These are phyloP conservation scores for Microbotryum saponariae DNA, from an alignment of 1,284 basidiomycete genomes.

Conservation along the genomic window DNA sequence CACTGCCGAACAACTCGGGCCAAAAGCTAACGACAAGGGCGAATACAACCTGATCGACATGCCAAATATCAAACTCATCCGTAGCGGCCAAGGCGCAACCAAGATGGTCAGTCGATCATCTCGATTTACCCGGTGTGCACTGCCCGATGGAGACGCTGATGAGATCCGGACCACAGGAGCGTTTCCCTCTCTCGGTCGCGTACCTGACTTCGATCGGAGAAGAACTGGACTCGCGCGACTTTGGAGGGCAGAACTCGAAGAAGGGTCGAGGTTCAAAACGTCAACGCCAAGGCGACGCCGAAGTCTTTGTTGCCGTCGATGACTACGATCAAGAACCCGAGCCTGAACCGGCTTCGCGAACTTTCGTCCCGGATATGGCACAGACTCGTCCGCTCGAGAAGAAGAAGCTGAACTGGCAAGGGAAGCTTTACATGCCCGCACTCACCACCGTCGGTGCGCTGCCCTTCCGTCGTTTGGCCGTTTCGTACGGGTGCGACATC, in stretches of 20 bases:
- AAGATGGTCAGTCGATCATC: conserved; percentile 49
- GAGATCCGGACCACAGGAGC: conserved; percentile 11
- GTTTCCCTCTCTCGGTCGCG: conserved; percentile 23
- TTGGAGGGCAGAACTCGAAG: neutral
- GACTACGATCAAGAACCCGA: conserved; percentile 1
- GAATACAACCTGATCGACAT: conserved; percentile 67
- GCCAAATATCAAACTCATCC: conserved; percentile 53
- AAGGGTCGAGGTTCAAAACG: neutral
- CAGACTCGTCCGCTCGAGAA: conserved; percentile 72
- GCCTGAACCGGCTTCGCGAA: conserved; percentile 9
- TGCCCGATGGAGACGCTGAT: no score
- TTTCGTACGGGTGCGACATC: conserved; percentile 81
- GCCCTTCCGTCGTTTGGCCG: conserved; percentile 85
- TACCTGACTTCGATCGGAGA: conserved; percentile 34
- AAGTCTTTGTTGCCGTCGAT: neutral
- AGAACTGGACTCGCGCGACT: conserved; percentile 25
- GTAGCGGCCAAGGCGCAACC: conserved; percentile 45
- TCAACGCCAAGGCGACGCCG: neutral
- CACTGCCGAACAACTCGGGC: neutral
- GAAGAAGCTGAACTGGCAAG: conserved; percentile 73
- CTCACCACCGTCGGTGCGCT: conserved; percentile 93
- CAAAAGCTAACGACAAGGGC: conserved; percentile 42
- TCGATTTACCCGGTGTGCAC: no score
- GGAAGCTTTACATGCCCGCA: conserved; percentile 77
- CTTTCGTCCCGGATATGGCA: conserved; percentile 42